Base-by-base conservation (phyloP, 345 rosid species). In the Eucalyptus erythrocorys region DNA sequence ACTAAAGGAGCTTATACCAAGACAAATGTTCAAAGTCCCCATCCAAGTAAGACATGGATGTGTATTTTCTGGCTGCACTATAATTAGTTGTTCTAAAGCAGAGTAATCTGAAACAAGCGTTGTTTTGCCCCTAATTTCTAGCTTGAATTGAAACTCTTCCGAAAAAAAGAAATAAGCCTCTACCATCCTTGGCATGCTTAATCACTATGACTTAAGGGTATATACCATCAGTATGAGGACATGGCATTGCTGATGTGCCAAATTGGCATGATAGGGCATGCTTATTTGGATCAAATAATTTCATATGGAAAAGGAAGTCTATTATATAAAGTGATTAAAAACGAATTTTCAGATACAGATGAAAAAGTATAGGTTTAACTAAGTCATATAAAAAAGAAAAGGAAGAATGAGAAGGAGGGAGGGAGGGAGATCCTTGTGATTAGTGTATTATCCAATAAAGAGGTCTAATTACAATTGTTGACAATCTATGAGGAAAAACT, bases 1-100 rank as follows among this genome's bases (percentile, higher is more conserved):
- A 93, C 92, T 97, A 89, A 97, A 96, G 93, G 99, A 98, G 94
- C 99, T 98, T 87, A 98, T 98, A 92, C 99, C 99, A 86, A 91
- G 99, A 64, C 99, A 98, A 91, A 96, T 96, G 99, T 98, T 98
- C 93, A 98, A 96, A 98, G 93, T 98, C 86, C 99, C 99, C 80
- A 96, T 98, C 91, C 99, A 98, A 93, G 99, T 97, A 93, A 92
- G 92, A 64, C 85, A 24, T 66, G 53, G 42, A 64, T 87, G 53
- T 27, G 16, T 85, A 84, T 86, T 84, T 86, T 86, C 48, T 86
- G 61, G 87, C 51, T 50, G 47, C 87, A 49, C 59, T 51, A 55
- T 50, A 32, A 21, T 51, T 86, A 34, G 42, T 34, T 86, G 86
- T 48, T 27, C 55, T 85, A 45, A 49, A 14, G 49, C 24, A 27